A percentile compares a stretch with the other conserved stretches of the same genome.
These are phyloP conservation scores for Sugiyamaella novakii DNA, from an alignment of 1,139 yeast species.

Conservation along the genomic window DNA sequence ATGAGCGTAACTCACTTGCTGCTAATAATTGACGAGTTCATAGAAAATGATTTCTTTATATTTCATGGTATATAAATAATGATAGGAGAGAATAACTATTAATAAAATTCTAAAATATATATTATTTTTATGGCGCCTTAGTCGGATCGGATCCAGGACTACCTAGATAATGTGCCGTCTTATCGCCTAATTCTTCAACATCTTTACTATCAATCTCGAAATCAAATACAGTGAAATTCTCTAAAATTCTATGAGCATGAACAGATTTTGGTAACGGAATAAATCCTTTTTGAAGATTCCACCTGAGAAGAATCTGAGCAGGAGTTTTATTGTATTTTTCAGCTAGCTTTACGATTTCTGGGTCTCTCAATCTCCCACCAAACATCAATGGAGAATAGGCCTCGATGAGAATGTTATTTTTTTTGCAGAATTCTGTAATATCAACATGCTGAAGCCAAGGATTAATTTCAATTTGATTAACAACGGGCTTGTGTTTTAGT, in stretches of 20 bases:
- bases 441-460: slow-evolving; percentile 62
- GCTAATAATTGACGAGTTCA: slow-evolving; percentile 6
- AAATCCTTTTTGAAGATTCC: slow-evolving; percentile 48
- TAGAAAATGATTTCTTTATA: not conserved
- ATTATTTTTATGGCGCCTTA: slow-evolving; percentile 11
- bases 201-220: slow-evolving; percentile 52
- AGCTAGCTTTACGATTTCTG: slow-evolving; percentile 48
- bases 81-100: not conserved
- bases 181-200: slow-evolving; percentile 37
- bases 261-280: slow-evolving; percentile 74
- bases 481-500: slow-evolving; percentile 47
- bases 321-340: slow-evolving; percentile 45
- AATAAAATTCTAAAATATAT: not conserved
- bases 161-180: slow-evolving; percentile 33
- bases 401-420: slow-evolving; percentile 55
- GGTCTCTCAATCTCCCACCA: slow-evolving; percentile 57
- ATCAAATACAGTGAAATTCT: slow-evolving; percentile 50
- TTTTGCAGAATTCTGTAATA: slow-evolving; percentile 55
- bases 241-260: slow-evolving; percentile 52
- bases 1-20: slow-evolving; percentile 12
- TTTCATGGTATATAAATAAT: slow-evolving; percentile 4
- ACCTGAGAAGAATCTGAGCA: slow-evolving; percentile 50
- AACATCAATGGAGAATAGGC: slow-evolving; percentile 75
- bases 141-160: slow-evolving; percentile 25
- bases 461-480: slow-evolving; percentile 55